Evolutionary conservation across 805 yeast genomes (phyloP), one percentile per base, ranked within the genome.

Genomic region (Ogataea saltuana): DNA sequence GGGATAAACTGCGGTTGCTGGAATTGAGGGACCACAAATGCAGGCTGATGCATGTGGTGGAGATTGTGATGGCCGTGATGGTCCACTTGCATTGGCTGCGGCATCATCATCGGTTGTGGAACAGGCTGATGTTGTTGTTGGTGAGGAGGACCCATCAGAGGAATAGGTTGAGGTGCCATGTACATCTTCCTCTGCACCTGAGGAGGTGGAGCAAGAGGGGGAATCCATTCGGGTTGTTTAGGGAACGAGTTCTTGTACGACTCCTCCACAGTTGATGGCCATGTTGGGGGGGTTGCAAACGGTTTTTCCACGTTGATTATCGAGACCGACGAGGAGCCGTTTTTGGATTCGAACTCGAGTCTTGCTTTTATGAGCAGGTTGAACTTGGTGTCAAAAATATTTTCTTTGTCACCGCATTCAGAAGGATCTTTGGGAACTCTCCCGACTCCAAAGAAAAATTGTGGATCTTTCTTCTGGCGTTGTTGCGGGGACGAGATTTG

Each of bases 281-380:
- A 86, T 0, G 90, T 83, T 39, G 95, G 95, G 8, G 87, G 82
- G 0, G 91, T 83, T 30, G 72, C 71, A 60, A 76, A 87, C 6
- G 93, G 81, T 53, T 71, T 78, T 51, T 82, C 89, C 47, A 82
- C 69, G 17, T 63, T 54, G 39, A 73, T 69, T 15, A 63, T 61
- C 49, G 55, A 23, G 44, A 58, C 34, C 42, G 56, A 39, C 57
- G 46, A 36, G 7, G 43, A 40, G 47, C 61, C 52, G 48, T 57
- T 47, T 18, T 49, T 49, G 21, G 49, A 41, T 16, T 46, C 45
- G 35, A 56, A 65, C 30, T 63, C 67, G 18, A 54, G 52, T 61
- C 72, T 72, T 4, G 78, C 70, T 20, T 75, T 71, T 13, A 70
- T 50, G 48, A 83, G 76, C 50, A 82, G 65, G 57, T 74, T 80